Percentiles rank a stretch among this genome's conserved stretches.
phyloP scores from a whole-genome alignment of 2,329 filamentous ascomycete species.

The Botrytis elliptica region DNA sequence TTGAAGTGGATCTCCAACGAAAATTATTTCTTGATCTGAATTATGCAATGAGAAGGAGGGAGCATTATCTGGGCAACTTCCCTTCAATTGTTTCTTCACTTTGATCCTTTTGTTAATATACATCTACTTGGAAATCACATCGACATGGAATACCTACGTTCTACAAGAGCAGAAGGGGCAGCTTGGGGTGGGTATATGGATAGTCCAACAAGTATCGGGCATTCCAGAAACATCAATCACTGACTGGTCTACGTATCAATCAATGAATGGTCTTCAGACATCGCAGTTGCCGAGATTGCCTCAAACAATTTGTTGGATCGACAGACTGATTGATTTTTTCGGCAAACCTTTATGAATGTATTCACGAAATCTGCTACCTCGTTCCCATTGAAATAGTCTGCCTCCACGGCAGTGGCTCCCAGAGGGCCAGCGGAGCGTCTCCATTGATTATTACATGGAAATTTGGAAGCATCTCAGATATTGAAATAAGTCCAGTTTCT shows the following conservation, averaged over 20 bases:
- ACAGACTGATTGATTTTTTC: not conserved
- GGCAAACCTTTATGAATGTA: not conserved
- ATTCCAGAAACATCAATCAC: not conserved
- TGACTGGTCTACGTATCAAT: not conserved
- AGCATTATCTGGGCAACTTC: not conserved
- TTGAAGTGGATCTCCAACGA: not conserved
- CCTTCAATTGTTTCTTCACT: not conserved
- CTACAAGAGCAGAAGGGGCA: too few species aligned
- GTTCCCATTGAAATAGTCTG: not conserved
- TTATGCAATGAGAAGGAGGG: conserved; percentile 2
- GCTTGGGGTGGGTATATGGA: too few species aligned
- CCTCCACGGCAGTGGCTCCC: not conserved
- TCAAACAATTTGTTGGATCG: not conserved
- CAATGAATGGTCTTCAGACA: not conserved
- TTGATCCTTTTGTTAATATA: not conserved
- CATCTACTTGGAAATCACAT: too few species aligned
- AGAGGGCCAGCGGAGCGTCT: not conserved
- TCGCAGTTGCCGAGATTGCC: not conserved
- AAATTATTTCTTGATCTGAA: not conserved
- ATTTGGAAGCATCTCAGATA: not conserved
- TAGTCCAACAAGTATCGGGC: too few species aligned
- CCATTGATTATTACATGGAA: not conserved
- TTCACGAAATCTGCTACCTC: not conserved
- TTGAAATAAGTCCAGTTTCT: not conserved
- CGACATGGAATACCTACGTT: too few species aligned